phyloP scores from a whole-genome alignment of 2,329 filamentous ascomycete genomes.

The Dactylellina drechsleri region DNA sequence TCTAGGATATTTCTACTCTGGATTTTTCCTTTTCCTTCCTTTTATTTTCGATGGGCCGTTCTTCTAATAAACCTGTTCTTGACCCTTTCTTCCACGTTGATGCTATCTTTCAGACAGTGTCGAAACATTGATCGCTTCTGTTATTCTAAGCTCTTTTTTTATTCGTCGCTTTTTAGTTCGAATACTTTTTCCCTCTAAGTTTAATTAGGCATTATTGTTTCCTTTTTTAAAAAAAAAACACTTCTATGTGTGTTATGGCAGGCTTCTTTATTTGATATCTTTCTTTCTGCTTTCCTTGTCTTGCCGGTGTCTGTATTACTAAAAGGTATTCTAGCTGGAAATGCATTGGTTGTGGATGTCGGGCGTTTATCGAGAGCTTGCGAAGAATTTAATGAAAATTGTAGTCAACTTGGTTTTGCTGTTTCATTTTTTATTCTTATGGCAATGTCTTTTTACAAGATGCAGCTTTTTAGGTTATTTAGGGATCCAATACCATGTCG shows the following conservation, averaged over 20 bases:
- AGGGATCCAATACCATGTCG: no score
- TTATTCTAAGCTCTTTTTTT: slow-evolving; percentile 8
- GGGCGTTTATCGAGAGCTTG: slow-evolving; percentile 13
- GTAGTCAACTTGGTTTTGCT: no score
- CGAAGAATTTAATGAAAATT: no score
- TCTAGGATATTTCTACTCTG: background rate
- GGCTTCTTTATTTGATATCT: slow-evolving; percentile 11
- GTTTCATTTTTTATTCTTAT: no score
- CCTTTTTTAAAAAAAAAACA: slow-evolving; percentile 1
- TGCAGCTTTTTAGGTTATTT: no score
- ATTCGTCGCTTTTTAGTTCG: slow-evolving; percentile 14
- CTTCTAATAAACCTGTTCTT: slow-evolving; percentile 9
- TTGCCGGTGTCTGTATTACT: slow-evolving; percentile 42
- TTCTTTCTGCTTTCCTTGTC: slow-evolving; percentile 3
- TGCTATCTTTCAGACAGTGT: background rate
- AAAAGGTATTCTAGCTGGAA: slow-evolving; percentile 45
- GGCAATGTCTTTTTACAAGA: no score
- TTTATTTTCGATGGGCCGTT: background rate
- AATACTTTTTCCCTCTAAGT: slow-evolving; percentile 14
- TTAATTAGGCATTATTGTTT: background rate
- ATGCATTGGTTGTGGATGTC: slow-evolving; percentile 37
- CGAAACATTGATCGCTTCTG: background rate
- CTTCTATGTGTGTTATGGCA: background rate
- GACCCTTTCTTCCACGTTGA: background rate
- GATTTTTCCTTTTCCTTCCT: background rate